phyloP scores from a whole-genome alignment of 768 basidiomycete species.

The Termitomyces titanicus region DNA sequence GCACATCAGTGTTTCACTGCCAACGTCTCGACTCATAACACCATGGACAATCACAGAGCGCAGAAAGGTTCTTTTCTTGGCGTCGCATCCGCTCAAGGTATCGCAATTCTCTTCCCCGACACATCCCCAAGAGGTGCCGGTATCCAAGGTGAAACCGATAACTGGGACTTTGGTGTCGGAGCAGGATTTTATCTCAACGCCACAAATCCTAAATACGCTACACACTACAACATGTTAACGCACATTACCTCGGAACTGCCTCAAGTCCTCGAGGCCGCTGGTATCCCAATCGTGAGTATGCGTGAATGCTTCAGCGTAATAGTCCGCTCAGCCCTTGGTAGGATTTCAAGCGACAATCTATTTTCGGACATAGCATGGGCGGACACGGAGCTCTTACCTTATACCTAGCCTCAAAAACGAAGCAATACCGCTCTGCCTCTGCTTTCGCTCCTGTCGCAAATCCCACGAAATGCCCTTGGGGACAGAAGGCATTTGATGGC shows the following conservation, averaged over 20 bases:
- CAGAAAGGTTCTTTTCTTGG: slow-evolving; percentile 92
- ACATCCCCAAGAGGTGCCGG: slow-evolving; percentile 93
- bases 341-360: slow-evolving; percentile 82
- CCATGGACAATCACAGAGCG: slow-evolving; percentile 43
- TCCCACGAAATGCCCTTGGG: slow-evolving; percentile 87
- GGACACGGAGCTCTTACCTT: slow-evolving; percentile 93
- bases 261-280: slow-evolving; percentile 64
- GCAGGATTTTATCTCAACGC: slow-evolving; percentile 98
- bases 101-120: slow-evolving; percentile 93
- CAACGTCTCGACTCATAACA: background rate
- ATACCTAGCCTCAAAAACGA: slow-evolving; percentile 72
- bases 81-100: slow-evolving; percentile 79
- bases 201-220: slow-evolving; percentile 66
- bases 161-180: slow-evolving; percentile 93
- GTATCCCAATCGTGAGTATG: slow-evolving; percentile 69
- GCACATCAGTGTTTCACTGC: slow-evolving; percentile 14
- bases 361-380: slow-evolving; percentile 98
- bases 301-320: background rate
- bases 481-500: slow-evolving; percentile 84
- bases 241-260: slow-evolving; percentile 86
- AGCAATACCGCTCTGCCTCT: slow-evolving; percentile 80
- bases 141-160: slow-evolving; percentile 71
- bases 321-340: slow-evolving; percentile 22
- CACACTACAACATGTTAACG: slow-evolving; percentile 86
- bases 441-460: slow-evolving; percentile 88